Evolutionary conservation across 306 rosid species (phyloP).

Genomic region (Delonix regia): DNA sequence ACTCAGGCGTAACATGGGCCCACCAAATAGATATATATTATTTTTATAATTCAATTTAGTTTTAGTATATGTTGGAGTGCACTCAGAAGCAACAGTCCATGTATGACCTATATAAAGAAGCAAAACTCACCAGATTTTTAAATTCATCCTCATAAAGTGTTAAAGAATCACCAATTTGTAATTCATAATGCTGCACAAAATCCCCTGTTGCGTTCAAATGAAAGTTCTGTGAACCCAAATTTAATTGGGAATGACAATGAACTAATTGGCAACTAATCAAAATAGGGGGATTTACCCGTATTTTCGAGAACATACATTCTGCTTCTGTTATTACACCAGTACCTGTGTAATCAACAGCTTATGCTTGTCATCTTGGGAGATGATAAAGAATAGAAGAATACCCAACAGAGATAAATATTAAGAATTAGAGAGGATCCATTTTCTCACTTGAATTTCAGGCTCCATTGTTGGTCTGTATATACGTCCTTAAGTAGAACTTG

Average conservation of each 20-base stretch:
- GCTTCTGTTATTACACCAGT: constrained; percentile 63
- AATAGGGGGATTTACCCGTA: constrained; percentile 45
- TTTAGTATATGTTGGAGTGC: too few relatives aligned
- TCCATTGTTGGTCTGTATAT: constrained; percentile 47
- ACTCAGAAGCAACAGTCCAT: not conserved
- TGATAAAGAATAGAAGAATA: not conserved
- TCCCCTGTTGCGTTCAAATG: constrained; percentile 44
- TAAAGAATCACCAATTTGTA: constrained; percentile 56
- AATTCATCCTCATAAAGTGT: constrained; percentile 57
- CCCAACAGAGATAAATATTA: not conserved
- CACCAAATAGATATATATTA: too few relatives aligned
- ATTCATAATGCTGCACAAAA: constrained; percentile 48
- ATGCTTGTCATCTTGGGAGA: not conserved
- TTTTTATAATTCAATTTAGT: too few relatives aligned
- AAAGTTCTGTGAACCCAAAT: not conserved
- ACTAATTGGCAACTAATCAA: not conserved
- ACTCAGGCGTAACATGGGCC: too few relatives aligned
- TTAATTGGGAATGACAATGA: not conserved
- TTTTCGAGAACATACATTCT: constrained; percentile 73
- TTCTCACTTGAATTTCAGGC: constrained; percentile 57
- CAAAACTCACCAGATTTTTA: constrained; percentile 64
- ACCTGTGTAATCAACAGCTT: constrained; percentile 42
- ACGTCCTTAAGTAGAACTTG: constrained; percentile 51
- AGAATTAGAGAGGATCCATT: not conserved
- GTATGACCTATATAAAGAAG: not conserved